Evolutionary conservation across 352 stramenopile species (phyloP).

Genomic region (Globisporangium heterothallicum): DNA sequence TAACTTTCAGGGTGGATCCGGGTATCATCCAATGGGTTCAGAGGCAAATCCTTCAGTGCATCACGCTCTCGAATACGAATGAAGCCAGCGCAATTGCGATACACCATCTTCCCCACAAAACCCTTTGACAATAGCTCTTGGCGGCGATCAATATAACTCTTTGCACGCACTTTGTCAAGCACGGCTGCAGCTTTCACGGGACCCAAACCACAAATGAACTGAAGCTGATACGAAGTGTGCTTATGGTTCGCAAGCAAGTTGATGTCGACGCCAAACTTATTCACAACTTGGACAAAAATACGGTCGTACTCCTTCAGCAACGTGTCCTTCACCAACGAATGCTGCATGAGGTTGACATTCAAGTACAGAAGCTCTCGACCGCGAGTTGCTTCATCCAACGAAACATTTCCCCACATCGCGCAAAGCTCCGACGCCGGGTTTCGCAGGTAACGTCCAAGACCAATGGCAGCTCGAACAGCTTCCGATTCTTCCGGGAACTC

Average conservation of each 20-base stretch:
- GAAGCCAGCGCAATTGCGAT: constrained; percentile 84
- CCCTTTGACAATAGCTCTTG: constrained; percentile 84
- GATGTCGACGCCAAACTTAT: constrained; percentile 87
- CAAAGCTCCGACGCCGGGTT: constrained; percentile 83
- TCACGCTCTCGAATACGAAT: constrained; percentile 85
- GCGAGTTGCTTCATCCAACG: constrained; percentile 70
- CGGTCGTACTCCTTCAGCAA: constrained; percentile 83
- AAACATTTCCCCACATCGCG: constrained; percentile 82
- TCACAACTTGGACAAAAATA: constrained; percentile 79
- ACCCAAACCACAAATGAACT: constrained; percentile 84
- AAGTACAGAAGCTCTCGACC: constrained; percentile 80
- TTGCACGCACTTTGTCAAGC: constrained; percentile 79
- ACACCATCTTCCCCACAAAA: constrained; percentile 82
- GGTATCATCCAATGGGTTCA: constrained; percentile 86
- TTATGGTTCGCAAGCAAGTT: constrained; percentile 88
- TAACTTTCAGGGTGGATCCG: constrained; percentile 88
- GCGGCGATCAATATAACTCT: constrained; percentile 81
- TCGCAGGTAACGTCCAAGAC: constrained; percentile 73
- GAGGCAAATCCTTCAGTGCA: constrained; percentile 70
- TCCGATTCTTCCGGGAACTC: constrained; percentile 85
- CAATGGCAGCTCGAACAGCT: constrained; percentile 69
- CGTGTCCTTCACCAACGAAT: constrained; percentile 82
- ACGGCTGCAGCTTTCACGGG: constrained; percentile 75
- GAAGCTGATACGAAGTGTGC: constrained; percentile 81
- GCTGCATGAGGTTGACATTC: constrained; percentile 84